Evolutionary conservation across 176 grass and related monocot species (phyloP).

Genomic region (Rhipidocladum racemiflorum): DNA sequence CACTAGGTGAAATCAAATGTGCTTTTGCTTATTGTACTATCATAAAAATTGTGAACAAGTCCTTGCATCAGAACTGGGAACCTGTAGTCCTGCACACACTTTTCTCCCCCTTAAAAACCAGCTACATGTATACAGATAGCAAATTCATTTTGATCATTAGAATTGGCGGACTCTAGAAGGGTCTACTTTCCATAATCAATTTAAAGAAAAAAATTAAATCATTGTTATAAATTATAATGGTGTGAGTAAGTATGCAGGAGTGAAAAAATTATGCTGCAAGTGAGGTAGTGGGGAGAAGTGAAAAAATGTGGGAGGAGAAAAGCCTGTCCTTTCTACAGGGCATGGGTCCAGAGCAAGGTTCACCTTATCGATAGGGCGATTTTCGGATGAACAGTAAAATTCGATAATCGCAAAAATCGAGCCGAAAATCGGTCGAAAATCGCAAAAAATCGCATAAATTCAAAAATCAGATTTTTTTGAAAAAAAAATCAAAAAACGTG

Average conservation of each 20-base stretch:
- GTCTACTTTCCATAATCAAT: not conserved
- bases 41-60: not conserved
- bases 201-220: not conserved
- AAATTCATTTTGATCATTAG: not conserved
- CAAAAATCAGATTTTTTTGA: too few species aligned
- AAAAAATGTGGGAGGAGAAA: not conserved
- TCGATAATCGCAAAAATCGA: too few species aligned
- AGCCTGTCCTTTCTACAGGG: not conserved
- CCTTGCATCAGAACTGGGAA: not conserved
- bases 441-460: too few species aligned
- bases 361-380: too few species aligned
- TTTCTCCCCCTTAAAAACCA: not conserved
- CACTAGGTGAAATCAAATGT: conserved; percentile 19
- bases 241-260: not conserved
- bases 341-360: not conserved
- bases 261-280: not conserved
- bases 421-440: too few species aligned
- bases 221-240: not conserved
- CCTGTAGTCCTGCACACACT: not conserved
- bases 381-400: too few species aligned
- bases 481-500: too few species aligned
- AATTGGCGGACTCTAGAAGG: not conserved
- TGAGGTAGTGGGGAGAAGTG: not conserved
- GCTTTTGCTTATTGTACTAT: conserved; percentile 22
- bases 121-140: not conserved